Evolutionary conservation across 352 stramenopile genomes (phyloP).

Genomic region (Phytophthora sojae): DNA sequence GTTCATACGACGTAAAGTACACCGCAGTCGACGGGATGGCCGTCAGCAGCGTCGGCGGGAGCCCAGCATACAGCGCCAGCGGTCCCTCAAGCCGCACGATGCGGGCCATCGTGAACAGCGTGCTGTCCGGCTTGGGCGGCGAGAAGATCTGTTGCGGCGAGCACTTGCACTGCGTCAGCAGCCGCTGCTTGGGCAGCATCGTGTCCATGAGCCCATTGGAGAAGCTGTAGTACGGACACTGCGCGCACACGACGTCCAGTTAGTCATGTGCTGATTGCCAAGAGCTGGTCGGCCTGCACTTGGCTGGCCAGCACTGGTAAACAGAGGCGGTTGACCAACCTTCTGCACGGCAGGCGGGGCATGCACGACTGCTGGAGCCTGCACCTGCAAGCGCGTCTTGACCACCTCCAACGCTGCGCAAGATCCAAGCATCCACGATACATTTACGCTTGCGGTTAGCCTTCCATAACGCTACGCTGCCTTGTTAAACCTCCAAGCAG

Average conservation of each 20-base stretch:
- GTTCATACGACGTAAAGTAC: slow-evolving; percentile 95
- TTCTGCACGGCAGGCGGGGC: slow-evolving; percentile 55
- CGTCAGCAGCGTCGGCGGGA: slow-evolving; percentile 92
- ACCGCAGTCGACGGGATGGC: slow-evolving; percentile 93
- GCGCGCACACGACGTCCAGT: slow-evolving; percentile 2
- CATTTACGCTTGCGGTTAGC: neutral
- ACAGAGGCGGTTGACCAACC: slow-evolving; percentile 30
- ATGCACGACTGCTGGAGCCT: slow-evolving; percentile 66
- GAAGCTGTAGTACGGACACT: slow-evolving; percentile 82
- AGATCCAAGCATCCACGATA: neutral
- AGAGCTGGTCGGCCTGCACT: neutral
- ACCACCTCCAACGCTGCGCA: slow-evolving; percentile 81
- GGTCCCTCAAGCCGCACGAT: slow-evolving; percentile 73
- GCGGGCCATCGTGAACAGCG: slow-evolving; percentile 68
- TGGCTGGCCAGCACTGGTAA: slow-evolving; percentile 6
- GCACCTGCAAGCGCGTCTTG: slow-evolving; percentile 84
- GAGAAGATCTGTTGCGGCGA: slow-evolving; percentile 53
- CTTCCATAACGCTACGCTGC: neutral
- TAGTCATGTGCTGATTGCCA: slow-evolving; percentile 13
- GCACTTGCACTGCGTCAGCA: slow-evolving; percentile 67
- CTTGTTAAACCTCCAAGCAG: slow-evolving; percentile 1
- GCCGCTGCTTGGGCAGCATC: slow-evolving; percentile 72
- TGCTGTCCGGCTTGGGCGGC: slow-evolving; percentile 49
- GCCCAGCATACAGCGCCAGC: slow-evolving; percentile 77
- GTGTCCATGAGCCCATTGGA: slow-evolving; percentile 86